Evolutionary conservation across 331 rosid species (phyloP).

Genomic region (Rosa hybrid): DNA sequence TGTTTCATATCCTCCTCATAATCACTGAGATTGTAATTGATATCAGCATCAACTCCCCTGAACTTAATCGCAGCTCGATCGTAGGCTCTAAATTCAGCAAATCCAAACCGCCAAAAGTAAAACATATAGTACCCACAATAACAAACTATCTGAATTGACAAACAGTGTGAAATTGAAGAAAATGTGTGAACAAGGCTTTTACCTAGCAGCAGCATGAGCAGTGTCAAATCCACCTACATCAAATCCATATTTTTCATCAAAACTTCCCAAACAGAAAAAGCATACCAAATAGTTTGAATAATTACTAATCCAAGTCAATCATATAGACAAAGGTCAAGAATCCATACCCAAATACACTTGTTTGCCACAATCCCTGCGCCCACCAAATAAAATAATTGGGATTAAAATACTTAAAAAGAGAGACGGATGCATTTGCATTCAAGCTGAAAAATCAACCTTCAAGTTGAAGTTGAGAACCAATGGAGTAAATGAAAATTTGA

Average conservation of each 20-base stretch:
- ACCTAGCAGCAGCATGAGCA: slow-evolving; percentile 99
- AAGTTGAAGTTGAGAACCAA: not conserved
- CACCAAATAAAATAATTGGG: not conserved
- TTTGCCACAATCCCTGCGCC: slow-evolving; percentile 96
- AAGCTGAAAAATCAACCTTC: not conserved
- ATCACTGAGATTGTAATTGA: slow-evolving; percentile 83
- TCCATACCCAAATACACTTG: slow-evolving; percentile 94
- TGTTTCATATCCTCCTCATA: slow-evolving; percentile 94
- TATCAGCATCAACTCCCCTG: slow-evolving; percentile 98
- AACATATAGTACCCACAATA: not conserved
- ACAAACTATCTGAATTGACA: not conserved
- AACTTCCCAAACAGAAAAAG: slow-evolving; percentile 41
- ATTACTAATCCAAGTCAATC: slow-evolving; percentile 25
- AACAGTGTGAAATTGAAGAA: slow-evolving; percentile 4
- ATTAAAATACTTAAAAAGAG: not conserved
- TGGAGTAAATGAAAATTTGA: slow-evolving; percentile 27
- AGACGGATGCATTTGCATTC: not conserved
- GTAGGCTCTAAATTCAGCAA: slow-evolving; percentile 67
- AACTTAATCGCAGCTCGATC: slow-evolving; percentile 99
- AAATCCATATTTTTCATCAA: slow-evolving; percentile 22
- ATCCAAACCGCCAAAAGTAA: slow-evolving; percentile 20
- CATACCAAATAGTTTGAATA: slow-evolving; percentile 19
- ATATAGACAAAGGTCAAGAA: slow-evolving; percentile 22
- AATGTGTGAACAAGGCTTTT: not conserved
- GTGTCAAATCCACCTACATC: slow-evolving; percentile 96